Conservation (phyloP, 306 rosid genomes). For the Corylus avellana region DNA sequence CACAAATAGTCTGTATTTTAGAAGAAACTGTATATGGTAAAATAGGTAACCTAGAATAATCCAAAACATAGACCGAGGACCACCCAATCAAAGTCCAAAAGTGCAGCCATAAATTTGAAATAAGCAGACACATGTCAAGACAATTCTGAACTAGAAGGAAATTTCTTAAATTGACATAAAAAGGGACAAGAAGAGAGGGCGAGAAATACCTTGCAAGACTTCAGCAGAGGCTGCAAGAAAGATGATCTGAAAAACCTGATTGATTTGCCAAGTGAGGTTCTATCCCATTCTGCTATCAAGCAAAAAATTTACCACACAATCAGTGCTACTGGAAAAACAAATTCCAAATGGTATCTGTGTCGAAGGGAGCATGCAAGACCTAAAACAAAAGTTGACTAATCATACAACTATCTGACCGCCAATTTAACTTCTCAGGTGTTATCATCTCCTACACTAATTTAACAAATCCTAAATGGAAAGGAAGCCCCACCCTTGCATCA, state of each 20-base stretch:
- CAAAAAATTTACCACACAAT: constrained; percentile 25
- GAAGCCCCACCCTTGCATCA: background rate
- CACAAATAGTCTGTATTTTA: background rate
- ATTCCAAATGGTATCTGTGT: constrained; percentile 14
- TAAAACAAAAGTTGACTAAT: background rate
- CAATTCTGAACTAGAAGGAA: constrained; percentile 9
- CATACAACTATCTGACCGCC: background rate
- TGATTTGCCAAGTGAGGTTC: constrained; percentile 66
- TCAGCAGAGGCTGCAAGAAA: constrained; percentile 73
- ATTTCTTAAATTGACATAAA: background rate
- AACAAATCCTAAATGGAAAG: background rate
- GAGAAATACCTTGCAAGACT: constrained; percentile 65
- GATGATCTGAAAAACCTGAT: constrained; percentile 62
- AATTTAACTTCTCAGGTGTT: background rate
- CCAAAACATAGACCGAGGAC: background rate
- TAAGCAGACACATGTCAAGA: background rate
- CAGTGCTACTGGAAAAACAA: constrained; percentile 9
- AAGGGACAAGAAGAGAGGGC: background rate
- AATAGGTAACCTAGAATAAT: background rate
- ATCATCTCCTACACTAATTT: background rate
- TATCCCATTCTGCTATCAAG: constrained; percentile 54
- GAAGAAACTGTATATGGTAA: background rate
- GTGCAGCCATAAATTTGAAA: background rate
- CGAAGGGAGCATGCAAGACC: background rate
- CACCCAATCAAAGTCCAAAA: background rate